Evolutionary conservation across 345 rosid species (phyloP).

Genomic region (Syzygium oleosum): DNA sequence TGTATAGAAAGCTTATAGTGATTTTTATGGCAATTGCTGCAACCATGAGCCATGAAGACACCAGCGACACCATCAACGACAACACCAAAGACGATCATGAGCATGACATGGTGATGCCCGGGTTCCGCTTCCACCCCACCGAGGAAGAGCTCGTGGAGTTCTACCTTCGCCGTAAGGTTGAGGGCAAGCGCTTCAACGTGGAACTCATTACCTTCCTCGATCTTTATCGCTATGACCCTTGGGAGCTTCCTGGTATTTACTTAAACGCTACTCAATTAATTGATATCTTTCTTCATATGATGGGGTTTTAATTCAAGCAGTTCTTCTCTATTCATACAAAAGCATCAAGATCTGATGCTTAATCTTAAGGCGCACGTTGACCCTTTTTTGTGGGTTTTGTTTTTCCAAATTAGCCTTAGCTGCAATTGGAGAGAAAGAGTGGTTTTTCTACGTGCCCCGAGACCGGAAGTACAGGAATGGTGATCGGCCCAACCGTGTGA

Average conservation of each 20-base stretch:
- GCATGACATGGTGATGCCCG: slow-evolving; percentile 97
- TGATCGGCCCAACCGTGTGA: slow-evolving; percentile 92
- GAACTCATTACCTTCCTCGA: slow-evolving; percentile 98
- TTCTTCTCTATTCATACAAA: not conserved
- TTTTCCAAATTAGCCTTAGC: slow-evolving; percentile 53
- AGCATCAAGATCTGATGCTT: not conserved
- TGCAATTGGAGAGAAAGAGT: slow-evolving; percentile 97
- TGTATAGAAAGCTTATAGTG: not conserved
- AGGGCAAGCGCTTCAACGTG: slow-evolving; percentile 97
- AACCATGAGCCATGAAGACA: slow-evolving; percentile 42
- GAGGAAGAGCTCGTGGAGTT: slow-evolving; percentile 99
- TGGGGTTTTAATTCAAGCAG: not conserved
- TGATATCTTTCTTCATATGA: not conserved
- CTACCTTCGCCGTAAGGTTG: slow-evolving; percentile 99
- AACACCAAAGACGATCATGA: slow-evolving; percentile 58
- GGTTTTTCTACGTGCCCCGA: slow-evolving; percentile 98
- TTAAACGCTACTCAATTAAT: not conserved
- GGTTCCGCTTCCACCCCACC: slow-evolving; percentile 95
- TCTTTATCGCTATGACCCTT: slow-evolving; percentile 98
- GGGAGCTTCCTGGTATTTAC: slow-evolving; percentile 97
- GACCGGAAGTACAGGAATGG: slow-evolving; percentile 95
- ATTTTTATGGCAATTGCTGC: slow-evolving; percentile 58
- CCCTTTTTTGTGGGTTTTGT: not conserved
- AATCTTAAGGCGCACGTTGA: not conserved
- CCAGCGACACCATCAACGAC: slow-evolving; percentile 13